Base-by-base conservation (phyloP, 2,329 filamentous ascomycete species). In the Fusarium staphyleae region DNA sequence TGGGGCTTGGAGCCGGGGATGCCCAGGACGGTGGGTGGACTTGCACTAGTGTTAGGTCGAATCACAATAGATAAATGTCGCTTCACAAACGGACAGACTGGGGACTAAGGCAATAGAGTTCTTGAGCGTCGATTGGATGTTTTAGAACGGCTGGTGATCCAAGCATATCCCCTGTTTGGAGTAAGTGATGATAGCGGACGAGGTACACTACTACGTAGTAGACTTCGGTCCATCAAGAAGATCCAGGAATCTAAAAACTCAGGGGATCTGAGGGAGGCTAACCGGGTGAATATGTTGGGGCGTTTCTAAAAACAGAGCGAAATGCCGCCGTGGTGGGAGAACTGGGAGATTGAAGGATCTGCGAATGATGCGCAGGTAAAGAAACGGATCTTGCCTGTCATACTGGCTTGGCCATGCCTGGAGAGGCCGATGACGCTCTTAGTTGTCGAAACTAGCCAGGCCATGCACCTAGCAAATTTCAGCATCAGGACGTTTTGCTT, bases 41-140 rank as follows among this genome's bases (percentile, higher is more conserved):
- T 60, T 67, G 60, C 65, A 60, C 64, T 65, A 67, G 65, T 63
- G 65, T 56, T 46, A 62, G 58, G 58, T 39, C 52, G 53, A 52
- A 45, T 53, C 40, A 36, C 36, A 44, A 60, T 65, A 49, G 48
- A 45, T 52, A 63, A 60, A 59, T 63, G 40, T 43, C 37, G 48
- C 33, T 43, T 60, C 51, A 47, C 30, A 59, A 54, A 34, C 54
- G 62, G 61, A 49, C 39, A 46, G 48, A 43, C 35, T 51, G 48
- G 49, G 36, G 39, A 34, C 44, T 16, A 39, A 53, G 29, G n/a
- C 40, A 50, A 57, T 60, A 47, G 48, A 35, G 39, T 48, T 33
- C n/a, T 44, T 37, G 51, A 36, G 35, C 33, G 34, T 43, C 18
- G 22, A 51, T 51, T 50, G 60, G 44, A 35, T 43, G 48, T 13